A percentile compares a stretch with the other conserved stretches of the same genome.
Conservation (phyloP, 2,329 filamentous ascomycete genomes). For the Ilyonectria mors-panacis region DNA sequence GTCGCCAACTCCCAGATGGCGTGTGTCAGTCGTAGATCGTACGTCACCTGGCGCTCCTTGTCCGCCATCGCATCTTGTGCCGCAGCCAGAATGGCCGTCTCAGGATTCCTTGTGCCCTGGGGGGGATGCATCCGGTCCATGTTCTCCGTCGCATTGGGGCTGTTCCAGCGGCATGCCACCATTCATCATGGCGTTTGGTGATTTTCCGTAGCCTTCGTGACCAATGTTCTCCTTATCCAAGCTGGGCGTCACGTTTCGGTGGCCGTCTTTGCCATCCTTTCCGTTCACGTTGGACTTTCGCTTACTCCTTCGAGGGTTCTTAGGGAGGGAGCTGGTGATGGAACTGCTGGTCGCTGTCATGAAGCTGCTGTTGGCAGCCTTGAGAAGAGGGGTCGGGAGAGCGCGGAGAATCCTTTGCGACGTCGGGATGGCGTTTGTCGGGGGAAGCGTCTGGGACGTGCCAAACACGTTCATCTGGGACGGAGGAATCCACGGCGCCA, state of each 20-base stretch:
- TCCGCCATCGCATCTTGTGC: constrained; percentile 76
- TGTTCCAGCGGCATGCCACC: constrained; percentile 40
- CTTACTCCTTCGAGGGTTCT: constrained; percentile 73
- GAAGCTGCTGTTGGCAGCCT: constrained; percentile 95
- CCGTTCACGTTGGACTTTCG: constrained; percentile 65
- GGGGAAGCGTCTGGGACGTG: constrained; percentile 80
- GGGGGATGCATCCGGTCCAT: constrained; percentile 63
- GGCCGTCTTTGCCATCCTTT: constrained; percentile 53
- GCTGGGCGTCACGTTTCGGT: constrained; percentile 54
- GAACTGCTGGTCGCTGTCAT: constrained; percentile 93
- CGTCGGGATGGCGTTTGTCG: constrained; percentile 89
- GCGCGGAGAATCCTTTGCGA: constrained; percentile 92
- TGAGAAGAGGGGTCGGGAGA: constrained; percentile 90
- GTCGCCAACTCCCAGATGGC: constrained; percentile 96
- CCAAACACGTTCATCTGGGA: constrained; percentile 90
- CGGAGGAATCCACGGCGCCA: constrained; percentile 97
- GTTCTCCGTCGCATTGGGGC: constrained; percentile 59
- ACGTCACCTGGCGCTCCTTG: constrained; percentile 80
- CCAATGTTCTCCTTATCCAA: constrained; percentile 67
- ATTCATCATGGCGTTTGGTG: constrained; percentile 40
- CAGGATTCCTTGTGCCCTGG: constrained; percentile 42
- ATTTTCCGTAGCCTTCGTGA: constrained; percentile 47
- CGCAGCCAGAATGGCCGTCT: constrained; percentile 59
- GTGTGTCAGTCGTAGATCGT: constrained; percentile 89
- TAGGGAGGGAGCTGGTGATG: constrained; percentile 83